Percentiles rank a stretch among this genome's conserved stretches.
Evolutionary conservation across 169 alveolate species (phyloP).

Genomic region (Plasmodium falciparum): DNA sequence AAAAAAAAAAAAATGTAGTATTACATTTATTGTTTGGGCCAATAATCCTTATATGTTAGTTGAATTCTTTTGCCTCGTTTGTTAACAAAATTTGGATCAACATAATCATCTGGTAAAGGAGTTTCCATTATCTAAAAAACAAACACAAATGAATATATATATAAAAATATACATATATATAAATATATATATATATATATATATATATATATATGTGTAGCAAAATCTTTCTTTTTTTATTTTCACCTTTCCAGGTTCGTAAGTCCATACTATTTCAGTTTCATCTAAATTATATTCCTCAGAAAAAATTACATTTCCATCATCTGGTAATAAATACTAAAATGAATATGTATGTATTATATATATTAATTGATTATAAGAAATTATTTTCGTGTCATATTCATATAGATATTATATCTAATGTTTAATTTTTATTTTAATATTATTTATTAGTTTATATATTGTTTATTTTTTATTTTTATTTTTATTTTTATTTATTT

Average conservation of each 20-base stretch:
- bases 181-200: background rate
- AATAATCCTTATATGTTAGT: slow-evolving; percentile 84
- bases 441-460: slow-evolving; percentile 1
- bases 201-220: background rate
- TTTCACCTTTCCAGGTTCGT: slow-evolving; percentile 86
- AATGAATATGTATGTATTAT: background rate
- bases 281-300: slow-evolving; percentile 81
- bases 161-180: background rate
- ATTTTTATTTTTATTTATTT: background rate
- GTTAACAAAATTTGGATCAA: slow-evolving; percentile 89
- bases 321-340: slow-evolving; percentile 84
- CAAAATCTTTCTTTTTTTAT: background rate
- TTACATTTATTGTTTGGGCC: slow-evolving; percentile 84
- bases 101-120: slow-evolving; percentile 87
- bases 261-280: slow-evolving; percentile 90
- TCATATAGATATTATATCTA: too few species aligned
- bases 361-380: background rate
- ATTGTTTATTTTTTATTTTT: background rate
- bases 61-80: slow-evolving; percentile 87
- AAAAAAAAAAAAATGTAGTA: slow-evolving; percentile 6
- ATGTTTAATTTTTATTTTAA: background rate
- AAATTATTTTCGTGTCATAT: too few species aligned
- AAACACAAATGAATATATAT: slow-evolving; percentile 20
- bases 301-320: slow-evolving; percentile 87
- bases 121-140: slow-evolving; percentile 86